Evolutionary conservation across 139 green algal species (phyloP).

Genomic region (Picochlorum sp.): DNA sequence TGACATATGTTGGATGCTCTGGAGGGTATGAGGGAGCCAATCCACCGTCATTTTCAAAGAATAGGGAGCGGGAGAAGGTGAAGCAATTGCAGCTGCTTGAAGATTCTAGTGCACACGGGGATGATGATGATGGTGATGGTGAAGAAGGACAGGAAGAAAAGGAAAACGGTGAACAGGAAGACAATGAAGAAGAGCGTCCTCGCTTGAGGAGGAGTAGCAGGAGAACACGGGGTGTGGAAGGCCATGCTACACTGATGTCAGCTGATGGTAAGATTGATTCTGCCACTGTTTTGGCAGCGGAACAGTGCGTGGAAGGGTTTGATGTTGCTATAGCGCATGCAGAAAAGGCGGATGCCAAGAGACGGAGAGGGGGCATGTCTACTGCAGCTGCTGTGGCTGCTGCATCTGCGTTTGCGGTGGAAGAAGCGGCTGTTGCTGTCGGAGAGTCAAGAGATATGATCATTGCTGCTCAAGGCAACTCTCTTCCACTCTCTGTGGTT

Average conservation of each 20-base stretch:
- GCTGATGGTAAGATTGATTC: slow-evolving; percentile 2
- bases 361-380: background rate
- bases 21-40: slow-evolving; percentile 47
- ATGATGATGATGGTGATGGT: background rate
- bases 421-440: background rate
- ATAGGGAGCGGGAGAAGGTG: slow-evolving; percentile 7
- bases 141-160: background rate
- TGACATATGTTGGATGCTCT: slow-evolving; percentile 39
- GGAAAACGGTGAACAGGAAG: background rate
- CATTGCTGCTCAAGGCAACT: background rate
- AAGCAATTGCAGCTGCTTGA: background rate
- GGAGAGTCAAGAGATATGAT: background rate
- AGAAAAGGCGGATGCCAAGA: background rate
- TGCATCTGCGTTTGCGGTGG: background rate
- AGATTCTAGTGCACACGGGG: background rate
- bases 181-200: background rate
- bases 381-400: background rate
- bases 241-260: background rate
- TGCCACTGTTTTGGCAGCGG: background rate
- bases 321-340: slow-evolving; percentile 7
- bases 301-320: slow-evolving; percentile 5
- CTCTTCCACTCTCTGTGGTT: background rate
- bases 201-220: background rate
- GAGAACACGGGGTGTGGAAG: background rate
- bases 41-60: slow-evolving; percentile 47